Evolutionary conservation across 768 basidiomycete genomes (phyloP).

Genomic region (Omphalotus guepiniiformis): DNA sequence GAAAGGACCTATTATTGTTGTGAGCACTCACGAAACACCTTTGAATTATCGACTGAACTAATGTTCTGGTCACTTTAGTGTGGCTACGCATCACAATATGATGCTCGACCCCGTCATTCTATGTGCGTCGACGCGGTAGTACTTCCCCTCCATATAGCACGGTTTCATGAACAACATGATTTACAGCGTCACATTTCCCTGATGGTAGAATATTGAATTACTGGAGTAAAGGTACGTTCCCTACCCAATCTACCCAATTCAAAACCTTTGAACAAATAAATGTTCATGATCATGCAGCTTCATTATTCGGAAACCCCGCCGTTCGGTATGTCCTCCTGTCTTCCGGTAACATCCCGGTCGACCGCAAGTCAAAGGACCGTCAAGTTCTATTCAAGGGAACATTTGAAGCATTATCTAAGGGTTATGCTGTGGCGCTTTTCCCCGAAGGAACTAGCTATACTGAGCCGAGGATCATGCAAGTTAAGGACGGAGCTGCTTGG

Average conservation of each 20-base stretch:
- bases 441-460: conserved; percentile 94
- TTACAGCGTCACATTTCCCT: conserved; percentile 75
- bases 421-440: conserved; percentile 86
- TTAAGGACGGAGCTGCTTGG: conserved; percentile 94
- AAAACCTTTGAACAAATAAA: not conserved
- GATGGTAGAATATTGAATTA: conserved; percentile 79
- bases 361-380: conserved; percentile 90
- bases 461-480: conserved; percentile 87
- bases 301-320: conserved; percentile 77
- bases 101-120: conserved; percentile 84
- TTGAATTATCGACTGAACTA: conserved; percentile 1
- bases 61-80: conserved; percentile 49
- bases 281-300: conserved; percentile 37
- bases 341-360: conserved; percentile 97
- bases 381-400: conserved; percentile 85
- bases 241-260: not conserved
- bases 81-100: conserved; percentile 93
- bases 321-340: conserved; percentile 72
- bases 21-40: conserved; percentile 38
- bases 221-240: conserved; percentile 81
- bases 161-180: conserved; percentile 13
- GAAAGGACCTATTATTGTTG: conserved; percentile 91
- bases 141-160: conserved; percentile 16
- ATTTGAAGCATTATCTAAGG: conserved; percentile 76
- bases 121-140: conserved; percentile 46